Evolutionary conservation across 2,329 filamentous ascomycete species (phyloP).

Genomic region (Ophiocordyceps australis): DNA sequence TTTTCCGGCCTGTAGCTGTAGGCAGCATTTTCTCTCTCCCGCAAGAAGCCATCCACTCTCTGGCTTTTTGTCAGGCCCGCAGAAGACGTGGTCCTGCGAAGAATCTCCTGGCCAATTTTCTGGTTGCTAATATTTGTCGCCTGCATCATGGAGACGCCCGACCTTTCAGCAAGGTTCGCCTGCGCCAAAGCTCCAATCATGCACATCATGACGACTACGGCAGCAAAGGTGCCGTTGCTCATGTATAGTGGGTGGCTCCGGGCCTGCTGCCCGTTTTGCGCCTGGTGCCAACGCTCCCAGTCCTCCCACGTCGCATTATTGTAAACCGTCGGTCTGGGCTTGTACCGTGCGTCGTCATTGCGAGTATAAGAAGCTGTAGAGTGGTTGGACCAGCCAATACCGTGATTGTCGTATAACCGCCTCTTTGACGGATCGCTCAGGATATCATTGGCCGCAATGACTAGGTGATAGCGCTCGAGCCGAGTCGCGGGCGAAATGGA

Average conservation of each 20-base stretch:
- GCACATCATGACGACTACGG: slow-evolving; percentile 49
- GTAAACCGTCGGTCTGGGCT: slow-evolving; percentile 27
- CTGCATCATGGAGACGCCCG: slow-evolving; percentile 46
- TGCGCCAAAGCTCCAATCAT: slow-evolving; percentile 56
- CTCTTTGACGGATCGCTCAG: slow-evolving; percentile 68
- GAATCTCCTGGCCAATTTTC: slow-evolving; percentile 43
- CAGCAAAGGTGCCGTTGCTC: slow-evolving; percentile 60
- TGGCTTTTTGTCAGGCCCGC: slow-evolving; percentile 37
- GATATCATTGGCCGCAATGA: slow-evolving; percentile 76
- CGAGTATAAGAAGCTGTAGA: too few relatives aligned
- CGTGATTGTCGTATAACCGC: slow-evolving; percentile 64
- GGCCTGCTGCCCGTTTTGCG: slow-evolving; percentile 25
- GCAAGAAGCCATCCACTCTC: slow-evolving; percentile 61
- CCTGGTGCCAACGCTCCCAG: slow-evolving; percentile 67
- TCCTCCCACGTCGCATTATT: slow-evolving; percentile 99
- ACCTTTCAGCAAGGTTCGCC: slow-evolving; percentile 50
- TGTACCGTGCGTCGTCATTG: slow-evolving; percentile 18
- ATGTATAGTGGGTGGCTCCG: slow-evolving; percentile 40
- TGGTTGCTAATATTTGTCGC: slow-evolving; percentile 44
- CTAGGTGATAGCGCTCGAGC: slow-evolving; percentile 76
- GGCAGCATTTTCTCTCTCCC: slow-evolving; percentile 40
- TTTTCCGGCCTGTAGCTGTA: slow-evolving; percentile 13
- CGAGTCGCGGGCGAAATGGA: slow-evolving; percentile 35
- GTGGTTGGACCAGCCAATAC: slow-evolving; percentile 58
- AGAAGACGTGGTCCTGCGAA: slow-evolving; percentile 30